phyloP scores from a whole-genome alignment of 2,329 filamentous ascomycete species.

The Paraphaeosphaeria sporulosa region DNA sequence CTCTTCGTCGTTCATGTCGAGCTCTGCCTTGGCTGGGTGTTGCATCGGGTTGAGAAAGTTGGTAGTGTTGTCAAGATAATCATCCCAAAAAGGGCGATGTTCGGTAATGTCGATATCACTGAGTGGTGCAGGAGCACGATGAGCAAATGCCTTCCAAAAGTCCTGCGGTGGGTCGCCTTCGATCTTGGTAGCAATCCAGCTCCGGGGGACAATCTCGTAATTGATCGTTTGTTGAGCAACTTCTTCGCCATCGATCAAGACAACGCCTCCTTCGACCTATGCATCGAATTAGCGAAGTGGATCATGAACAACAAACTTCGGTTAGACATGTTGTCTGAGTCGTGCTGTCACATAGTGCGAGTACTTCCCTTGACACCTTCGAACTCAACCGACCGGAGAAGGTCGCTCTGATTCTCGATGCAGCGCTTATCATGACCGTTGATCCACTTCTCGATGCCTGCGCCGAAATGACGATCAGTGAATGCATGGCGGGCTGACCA shows the following conservation, averaged over 20 bases:
- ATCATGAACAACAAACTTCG: neutral
- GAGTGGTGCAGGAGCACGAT: slow-evolving; percentile 32
- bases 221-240: slow-evolving; percentile 10
- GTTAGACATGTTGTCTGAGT: neutral
- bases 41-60: slow-evolving; percentile 28
- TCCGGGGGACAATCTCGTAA: slow-evolving; percentile 39
- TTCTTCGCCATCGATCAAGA: slow-evolving; percentile 12
- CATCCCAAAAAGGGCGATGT: slow-evolving; percentile 41
- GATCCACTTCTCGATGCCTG: slow-evolving; percentile 44
- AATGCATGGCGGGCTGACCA: slow-evolving; percentile 53
- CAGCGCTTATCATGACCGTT: slow-evolving; percentile 23
- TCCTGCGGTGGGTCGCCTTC: slow-evolving; percentile 31
- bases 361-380: neutral
- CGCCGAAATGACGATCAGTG: slow-evolving; percentile 40
- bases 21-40: slow-evolving; percentile 28
- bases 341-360: neutral
- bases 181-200: slow-evolving; percentile 38
- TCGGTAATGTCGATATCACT: slow-evolving; percentile 32
- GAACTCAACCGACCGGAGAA: slow-evolving; percentile 3
- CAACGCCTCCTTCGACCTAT: slow-evolving; percentile 5
- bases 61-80: slow-evolving; percentile 21
- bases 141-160: slow-evolving; percentile 35
- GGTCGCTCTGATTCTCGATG: slow-evolving; percentile 15
- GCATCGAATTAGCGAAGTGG: neutral
- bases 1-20: slow-evolving; percentile 30